A percentile compares a stretch with the other conserved stretches of the same genome.
phyloP scores from a whole-genome alignment of 2,329 filamentous ascomycete genomes.

The Dactylonectria estremocensis region DNA sequence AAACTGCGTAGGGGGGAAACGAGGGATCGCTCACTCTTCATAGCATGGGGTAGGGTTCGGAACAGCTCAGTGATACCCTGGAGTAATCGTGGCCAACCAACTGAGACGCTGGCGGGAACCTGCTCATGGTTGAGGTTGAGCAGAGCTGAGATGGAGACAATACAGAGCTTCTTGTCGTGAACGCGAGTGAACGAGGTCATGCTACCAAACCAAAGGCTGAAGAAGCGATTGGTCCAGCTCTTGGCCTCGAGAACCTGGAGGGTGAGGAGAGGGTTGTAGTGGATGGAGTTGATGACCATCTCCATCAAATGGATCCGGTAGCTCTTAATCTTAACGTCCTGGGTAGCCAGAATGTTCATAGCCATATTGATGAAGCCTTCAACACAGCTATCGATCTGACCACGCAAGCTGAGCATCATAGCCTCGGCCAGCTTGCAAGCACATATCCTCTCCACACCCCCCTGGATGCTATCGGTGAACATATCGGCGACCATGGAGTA shows the following conservation, averaged over 20 bases:
- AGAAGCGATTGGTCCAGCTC: slow-evolving; percentile 98
- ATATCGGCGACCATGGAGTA: slow-evolving; percentile 96
- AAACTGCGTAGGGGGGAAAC: background rate
- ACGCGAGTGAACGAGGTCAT: slow-evolving; percentile 95
- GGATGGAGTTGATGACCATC: slow-evolving; percentile 98
- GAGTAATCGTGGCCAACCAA: slow-evolving; percentile 93
- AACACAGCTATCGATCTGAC: slow-evolving; percentile 89
- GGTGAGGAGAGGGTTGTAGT: slow-evolving; percentile 92
- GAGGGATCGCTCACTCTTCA: slow-evolving; percentile 78
- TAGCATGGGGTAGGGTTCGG: slow-evolving; percentile 87
- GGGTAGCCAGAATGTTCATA: slow-evolving; percentile 83
- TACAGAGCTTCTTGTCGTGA: slow-evolving; percentile 98
- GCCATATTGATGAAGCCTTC: slow-evolving; percentile 91
- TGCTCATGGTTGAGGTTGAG: slow-evolving; percentile 85
- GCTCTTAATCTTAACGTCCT: slow-evolving; percentile 89
- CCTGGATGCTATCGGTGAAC: slow-evolving; percentile 92
- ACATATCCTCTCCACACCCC: slow-evolving; percentile 94
- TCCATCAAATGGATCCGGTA: slow-evolving; percentile 98
- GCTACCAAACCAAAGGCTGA: slow-evolving; percentile 97
- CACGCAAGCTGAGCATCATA: slow-evolving; percentile 95
- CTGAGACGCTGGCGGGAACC: slow-evolving; percentile 92
- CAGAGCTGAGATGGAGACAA: slow-evolving; percentile 91
- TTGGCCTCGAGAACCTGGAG: slow-evolving; percentile 91
- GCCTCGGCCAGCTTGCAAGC: slow-evolving; percentile 98
- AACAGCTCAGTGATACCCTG: slow-evolving; percentile 92